Base-by-base conservation (phyloP, 2,329 filamentous ascomycete species). In the Beauveria sp. region DNA sequence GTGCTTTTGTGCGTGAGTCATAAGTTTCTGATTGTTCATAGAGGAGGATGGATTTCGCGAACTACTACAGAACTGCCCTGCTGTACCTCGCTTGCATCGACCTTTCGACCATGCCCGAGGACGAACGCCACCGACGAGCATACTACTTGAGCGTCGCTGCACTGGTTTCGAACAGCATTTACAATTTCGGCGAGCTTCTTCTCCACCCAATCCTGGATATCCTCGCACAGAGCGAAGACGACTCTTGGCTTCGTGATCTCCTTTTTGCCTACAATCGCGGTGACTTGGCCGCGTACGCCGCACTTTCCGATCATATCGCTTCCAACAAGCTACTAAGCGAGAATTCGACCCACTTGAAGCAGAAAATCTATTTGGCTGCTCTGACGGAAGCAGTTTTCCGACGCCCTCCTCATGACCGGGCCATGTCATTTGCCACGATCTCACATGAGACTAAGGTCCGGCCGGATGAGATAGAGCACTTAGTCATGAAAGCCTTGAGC, bases 131-230 rank as follows among this genome's bases (percentile, higher is more conserved):
- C 73, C 84, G 83, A 63, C 87, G 93, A 68, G 94, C 94, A 50
- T 96, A 96, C 77, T 92, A 97, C 73, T 87, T 99, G 64, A 90
- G 90, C 70, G 88, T 97, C 59, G 92, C 94, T 30, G 94, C 94
- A 10, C 83, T 99, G 9, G 90, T 97, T 44, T 97, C 92, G 55
- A 90, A 93, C 70, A 91, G 86, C 69, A 99, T 97, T 78, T 97
- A 99, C 85, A 99, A 99, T 80, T 99, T 99, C 69, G 94, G 94
- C 74, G 94, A 99, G 80, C 87, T 99, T n/a, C 85, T 99, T 37
- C 84, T 99, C 67, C 94, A 99, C 74, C 94, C 94, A 3, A 96
- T 99, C 71, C 87, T 99, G 65, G 90, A 96, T 71, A 88, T 89
- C 22, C 84, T 99, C 57, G 71, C 73, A 26, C 81, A 81, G 70